Evolutionary conservation across 1,139 yeast species (phyloP).

Genomic region (Oligophagozyma castellii): DNA sequence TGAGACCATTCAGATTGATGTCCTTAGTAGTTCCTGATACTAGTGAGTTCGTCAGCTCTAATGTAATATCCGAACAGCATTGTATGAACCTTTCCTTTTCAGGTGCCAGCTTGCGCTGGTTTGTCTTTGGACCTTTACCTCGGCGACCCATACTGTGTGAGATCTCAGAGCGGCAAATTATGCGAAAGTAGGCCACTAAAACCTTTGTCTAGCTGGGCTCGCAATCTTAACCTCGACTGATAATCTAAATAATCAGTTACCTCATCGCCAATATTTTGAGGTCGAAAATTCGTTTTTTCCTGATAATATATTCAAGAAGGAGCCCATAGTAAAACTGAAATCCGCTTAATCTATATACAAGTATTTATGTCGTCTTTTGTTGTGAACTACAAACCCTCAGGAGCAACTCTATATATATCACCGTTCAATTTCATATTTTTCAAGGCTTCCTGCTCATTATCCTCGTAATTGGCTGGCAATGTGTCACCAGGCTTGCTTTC

Average conservation of each 20-base stretch:
- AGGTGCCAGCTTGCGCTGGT: slow-evolving; percentile 53
- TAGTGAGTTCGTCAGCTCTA: slow-evolving; percentile 72
- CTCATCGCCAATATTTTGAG: too few relatives aligned
- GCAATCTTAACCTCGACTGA: too few relatives aligned
- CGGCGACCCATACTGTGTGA: slow-evolving; percentile 21
- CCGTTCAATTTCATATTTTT: slow-evolving; percentile 37
- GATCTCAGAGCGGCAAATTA: too few relatives aligned
- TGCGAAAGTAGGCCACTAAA: too few relatives aligned
- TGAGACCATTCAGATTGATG: slow-evolving; percentile 80
- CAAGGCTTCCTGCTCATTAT: slow-evolving; percentile 26
- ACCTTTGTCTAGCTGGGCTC: too few relatives aligned
- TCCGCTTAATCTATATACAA: too few relatives aligned
- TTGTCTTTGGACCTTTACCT: slow-evolving; percentile 26
- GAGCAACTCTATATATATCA: slow-evolving; percentile 35
- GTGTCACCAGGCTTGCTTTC: slow-evolving; percentile 38
- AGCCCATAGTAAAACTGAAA: too few relatives aligned
- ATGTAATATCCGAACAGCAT: slow-evolving; percentile 85
- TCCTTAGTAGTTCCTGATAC: slow-evolving; percentile 47
- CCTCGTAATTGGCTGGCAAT: slow-evolving; percentile 24
- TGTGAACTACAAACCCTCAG: too few relatives aligned
- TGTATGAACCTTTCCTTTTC: slow-evolving; percentile 88
- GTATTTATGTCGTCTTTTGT: too few relatives aligned
- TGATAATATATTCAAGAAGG: too few relatives aligned
- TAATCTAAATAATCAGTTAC: too few relatives aligned
- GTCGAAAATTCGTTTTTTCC: too few relatives aligned